Percentiles rank a stretch among this genome's conserved stretches.
Conservation (phyloP, 768 basidiomycete genomes). For the Trametes punicea region DNA sequence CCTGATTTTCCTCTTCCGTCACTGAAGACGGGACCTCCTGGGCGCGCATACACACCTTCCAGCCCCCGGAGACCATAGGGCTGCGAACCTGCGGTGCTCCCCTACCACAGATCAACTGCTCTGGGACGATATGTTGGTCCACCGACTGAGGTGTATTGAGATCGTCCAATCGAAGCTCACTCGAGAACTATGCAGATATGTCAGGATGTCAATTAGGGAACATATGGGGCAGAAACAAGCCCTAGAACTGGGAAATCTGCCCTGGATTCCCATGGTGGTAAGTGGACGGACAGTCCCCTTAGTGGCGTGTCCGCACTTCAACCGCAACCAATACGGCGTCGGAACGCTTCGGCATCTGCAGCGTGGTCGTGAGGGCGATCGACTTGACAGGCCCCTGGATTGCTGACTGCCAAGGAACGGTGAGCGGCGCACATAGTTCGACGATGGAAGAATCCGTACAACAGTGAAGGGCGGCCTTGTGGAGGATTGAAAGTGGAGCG, state of each 20-base stretch:
- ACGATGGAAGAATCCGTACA: background rate
- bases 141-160: background rate
- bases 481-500: conserved; percentile 10
- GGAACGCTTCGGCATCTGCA: background rate
- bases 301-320: conserved; percentile 12
- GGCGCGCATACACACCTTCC: no score
- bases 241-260: background rate
- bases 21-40: background rate
- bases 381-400: background rate
- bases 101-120: conserved; percentile 1
- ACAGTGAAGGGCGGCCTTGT: conserved; percentile 6
- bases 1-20: conserved; percentile 5
- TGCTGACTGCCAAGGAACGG: background rate
- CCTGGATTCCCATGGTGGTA: background rate
- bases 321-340: background rate
- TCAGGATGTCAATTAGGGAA: background rate
- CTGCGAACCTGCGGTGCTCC: background rate
- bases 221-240: background rate
- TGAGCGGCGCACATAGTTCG: background rate
- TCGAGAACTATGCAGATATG: conserved; percentile 1
- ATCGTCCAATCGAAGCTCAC: background rate
- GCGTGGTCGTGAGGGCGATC: background rate
- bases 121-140: background rate
- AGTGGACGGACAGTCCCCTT: background rate
- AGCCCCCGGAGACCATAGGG: conserved; percentile 6